Evolutionary conservation across 345 rosid genomes (phyloP).

Genomic region (Laguncularia racemosa): DNA sequence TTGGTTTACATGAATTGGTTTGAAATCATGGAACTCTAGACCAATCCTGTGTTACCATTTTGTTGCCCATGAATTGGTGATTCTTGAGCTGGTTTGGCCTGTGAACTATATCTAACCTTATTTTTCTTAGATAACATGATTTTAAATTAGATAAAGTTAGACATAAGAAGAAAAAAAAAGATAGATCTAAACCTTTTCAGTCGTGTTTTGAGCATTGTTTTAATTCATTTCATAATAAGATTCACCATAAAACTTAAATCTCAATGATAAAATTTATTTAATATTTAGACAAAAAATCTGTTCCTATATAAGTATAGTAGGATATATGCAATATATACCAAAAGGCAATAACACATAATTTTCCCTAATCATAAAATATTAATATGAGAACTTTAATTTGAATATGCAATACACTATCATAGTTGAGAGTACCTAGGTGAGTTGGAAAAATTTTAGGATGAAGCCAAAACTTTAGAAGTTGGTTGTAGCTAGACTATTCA

Average conservation of each 20-base stretch:
- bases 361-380: slow-evolving; percentile 26
- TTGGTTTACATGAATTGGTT: no score
- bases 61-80: no score
- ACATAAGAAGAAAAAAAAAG: not conserved
- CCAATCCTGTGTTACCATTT: no score
- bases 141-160: not conserved
- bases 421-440: slow-evolving; percentile 31
- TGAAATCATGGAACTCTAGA: no score
- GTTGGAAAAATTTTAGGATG: slow-evolving; percentile 40
- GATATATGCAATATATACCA: slow-evolving; percentile 64
- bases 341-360: slow-evolving; percentile 42
- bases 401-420: not conserved
- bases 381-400: not conserved
- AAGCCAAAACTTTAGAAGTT: slow-evolving; percentile 55
- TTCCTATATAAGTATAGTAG: slow-evolving; percentile 62
- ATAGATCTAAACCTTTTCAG: slow-evolving; percentile 31
- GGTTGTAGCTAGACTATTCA: slow-evolving; percentile 70
- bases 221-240: slow-evolving; percentile 46
- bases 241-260: slow-evolving; percentile 45
- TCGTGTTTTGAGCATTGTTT: slow-evolving; percentile 34
- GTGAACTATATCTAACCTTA: no score
- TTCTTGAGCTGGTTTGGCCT: no score
- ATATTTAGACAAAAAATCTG: slow-evolving; percentile 47
- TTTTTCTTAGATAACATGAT: not conserved
- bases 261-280: slow-evolving; percentile 26